Conservation (phyloP, 495 filamentous ascomycete genomes). For the Penicillium bialowiezense region DNA sequence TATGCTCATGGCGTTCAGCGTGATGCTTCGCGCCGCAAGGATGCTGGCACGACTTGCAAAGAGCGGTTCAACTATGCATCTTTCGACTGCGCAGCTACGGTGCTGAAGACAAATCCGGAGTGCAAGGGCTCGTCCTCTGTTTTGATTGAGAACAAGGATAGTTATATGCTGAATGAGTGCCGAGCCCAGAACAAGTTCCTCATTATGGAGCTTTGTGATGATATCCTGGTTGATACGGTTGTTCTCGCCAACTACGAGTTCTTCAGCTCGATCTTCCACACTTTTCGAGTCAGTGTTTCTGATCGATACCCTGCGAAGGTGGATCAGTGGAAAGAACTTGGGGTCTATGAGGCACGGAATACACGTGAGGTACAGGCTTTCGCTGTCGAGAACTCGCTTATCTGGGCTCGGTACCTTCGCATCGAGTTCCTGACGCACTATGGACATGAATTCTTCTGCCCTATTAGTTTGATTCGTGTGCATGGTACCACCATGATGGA, state of each 20-base stretch:
- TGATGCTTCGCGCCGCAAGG: slow-evolving; percentile 64
- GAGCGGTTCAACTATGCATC: slow-evolving; percentile 97
- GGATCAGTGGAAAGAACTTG: slow-evolving; percentile 88
- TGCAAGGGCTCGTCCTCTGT: slow-evolving; percentile 83
- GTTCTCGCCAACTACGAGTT: slow-evolving; percentile 98
- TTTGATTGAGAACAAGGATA: slow-evolving; percentile 94
- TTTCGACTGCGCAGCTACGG: slow-evolving; percentile 91
- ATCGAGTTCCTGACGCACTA: slow-evolving; percentile 93
- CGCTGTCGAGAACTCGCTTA: slow-evolving; percentile 83
- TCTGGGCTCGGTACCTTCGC: slow-evolving; percentile 90
- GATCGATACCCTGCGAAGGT: slow-evolving; percentile 90
- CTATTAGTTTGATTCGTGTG: slow-evolving; percentile 82
- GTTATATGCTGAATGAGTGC: slow-evolving; percentile 96
- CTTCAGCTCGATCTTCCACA: slow-evolving; percentile 93
- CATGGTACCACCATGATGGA: slow-evolving; percentile 98
- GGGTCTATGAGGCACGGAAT: slow-evolving; percentile 86
- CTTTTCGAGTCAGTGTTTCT: slow-evolving; percentile 83
- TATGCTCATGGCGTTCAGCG: slow-evolving; percentile 34
- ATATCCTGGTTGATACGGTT: slow-evolving; percentile 92
- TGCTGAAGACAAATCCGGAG: slow-evolving; percentile 83
- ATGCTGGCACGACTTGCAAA: slow-evolving; percentile 92
- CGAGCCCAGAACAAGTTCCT: slow-evolving; percentile 85
- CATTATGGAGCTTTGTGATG: slow-evolving; percentile 85
- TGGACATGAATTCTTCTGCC: slow-evolving; percentile 95
- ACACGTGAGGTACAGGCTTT: slow-evolving; percentile 93